Percentiles rank a stretch among this genome's conserved stretches.
These are phyloP conservation scores for Coniosporium apollinis DNA, from an alignment of 495 filamentous ascomycete genomes.

Conservation along the genomic window DNA sequence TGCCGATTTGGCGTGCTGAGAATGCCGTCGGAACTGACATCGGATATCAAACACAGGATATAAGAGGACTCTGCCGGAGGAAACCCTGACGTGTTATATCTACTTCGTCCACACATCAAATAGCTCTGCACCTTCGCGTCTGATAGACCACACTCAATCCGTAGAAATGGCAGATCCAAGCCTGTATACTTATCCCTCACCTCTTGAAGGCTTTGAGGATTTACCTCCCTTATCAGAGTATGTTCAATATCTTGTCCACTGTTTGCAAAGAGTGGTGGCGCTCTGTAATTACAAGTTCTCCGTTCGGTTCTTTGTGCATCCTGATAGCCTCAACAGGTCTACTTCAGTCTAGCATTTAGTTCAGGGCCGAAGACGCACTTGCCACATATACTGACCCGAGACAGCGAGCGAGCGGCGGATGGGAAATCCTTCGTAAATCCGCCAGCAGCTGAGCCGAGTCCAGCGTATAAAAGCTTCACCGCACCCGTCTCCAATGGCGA, in stretches of 20 bases:
- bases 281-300: background rate
- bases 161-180: slow-evolving; percentile 12
- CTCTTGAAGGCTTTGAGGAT: slow-evolving; percentile 10
- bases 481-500: slow-evolving; percentile 19
- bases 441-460: slow-evolving; percentile 12
- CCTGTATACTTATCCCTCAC: slow-evolving; percentile 12
- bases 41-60: too few species aligned
- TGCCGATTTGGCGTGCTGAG: too few species aligned
- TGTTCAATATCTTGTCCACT: background rate
- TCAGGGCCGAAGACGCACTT: background rate
- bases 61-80: too few species aligned
- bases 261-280: background rate
- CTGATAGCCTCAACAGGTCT: background rate
- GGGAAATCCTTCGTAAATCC: slow-evolving; percentile 24
- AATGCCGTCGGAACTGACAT: background rate
- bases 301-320: background rate
- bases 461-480: slow-evolving; percentile 18
- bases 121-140: too few species aligned
- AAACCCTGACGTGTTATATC: too few species aligned
- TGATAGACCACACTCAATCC: background rate
- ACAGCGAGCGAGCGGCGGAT: slow-evolving; percentile 19
- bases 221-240: slow-evolving; percentile 10
- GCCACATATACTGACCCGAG: slow-evolving; percentile 1
- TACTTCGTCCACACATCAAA: too few species aligned
- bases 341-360: background rate